Evolutionary conservation across 768 basidiomycete species (phyloP).

Genomic region (Scleroderma bovista): DNA sequence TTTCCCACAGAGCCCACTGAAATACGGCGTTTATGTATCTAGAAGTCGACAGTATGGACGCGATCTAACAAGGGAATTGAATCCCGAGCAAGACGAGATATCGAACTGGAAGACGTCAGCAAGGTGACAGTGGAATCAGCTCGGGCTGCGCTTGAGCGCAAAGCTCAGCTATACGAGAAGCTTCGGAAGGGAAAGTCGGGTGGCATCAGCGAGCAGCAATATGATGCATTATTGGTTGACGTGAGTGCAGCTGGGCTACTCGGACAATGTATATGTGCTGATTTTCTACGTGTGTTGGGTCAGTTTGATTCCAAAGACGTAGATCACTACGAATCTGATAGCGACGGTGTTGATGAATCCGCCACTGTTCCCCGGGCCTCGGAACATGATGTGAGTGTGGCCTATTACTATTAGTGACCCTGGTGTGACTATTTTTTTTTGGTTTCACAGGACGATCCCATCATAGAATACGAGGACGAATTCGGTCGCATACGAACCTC

Average conservation of each 20-base stretch:
- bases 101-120: slow-evolving; percentile 65
- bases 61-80: slow-evolving; percentile 72
- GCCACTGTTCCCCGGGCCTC: slow-evolving; percentile 48
- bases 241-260: slow-evolving; percentile 38
- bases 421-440: background rate
- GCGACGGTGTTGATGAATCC: slow-evolving; percentile 79
- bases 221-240: slow-evolving; percentile 67
- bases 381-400: slow-evolving; percentile 33
- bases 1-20: background rate
- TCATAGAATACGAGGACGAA: slow-evolving; percentile 84
- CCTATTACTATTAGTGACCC: slow-evolving; percentile 1
- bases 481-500: slow-evolving; percentile 73
- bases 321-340: slow-evolving; percentile 58
- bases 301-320: slow-evolving; percentile 63
- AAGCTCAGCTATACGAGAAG: slow-evolving; percentile 78
- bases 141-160: slow-evolving; percentile 65
- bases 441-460: slow-evolving; percentile 67
- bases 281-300: background rate
- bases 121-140: slow-evolving; percentile 69
- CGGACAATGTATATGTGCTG: background rate
- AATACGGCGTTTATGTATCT: background rate
- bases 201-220: slow-evolving; percentile 71
- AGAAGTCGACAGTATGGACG: slow-evolving; percentile 79
- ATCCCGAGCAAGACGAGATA: slow-evolving; percentile 57
- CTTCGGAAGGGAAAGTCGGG: slow-evolving; percentile 72